Percentiles rank a stretch among this genome's conserved stretches.
phyloP scores from a whole-genome alignment of 768 basidiomycete genomes.

The Pilatotrama ljubarskyi region DNA sequence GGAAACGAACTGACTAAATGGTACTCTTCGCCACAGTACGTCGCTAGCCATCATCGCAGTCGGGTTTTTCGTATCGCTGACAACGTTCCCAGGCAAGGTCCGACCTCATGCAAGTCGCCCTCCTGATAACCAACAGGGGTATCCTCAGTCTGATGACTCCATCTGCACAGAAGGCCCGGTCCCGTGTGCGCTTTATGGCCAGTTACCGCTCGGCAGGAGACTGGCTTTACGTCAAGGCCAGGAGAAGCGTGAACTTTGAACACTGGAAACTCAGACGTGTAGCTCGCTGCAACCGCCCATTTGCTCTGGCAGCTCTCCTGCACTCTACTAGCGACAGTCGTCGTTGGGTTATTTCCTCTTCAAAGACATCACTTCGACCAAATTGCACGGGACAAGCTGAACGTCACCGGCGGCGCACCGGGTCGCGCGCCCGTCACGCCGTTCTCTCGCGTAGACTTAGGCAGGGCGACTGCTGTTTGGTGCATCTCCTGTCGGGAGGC shows the following conservation, averaged over 20 bases:
- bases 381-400: not conserved
- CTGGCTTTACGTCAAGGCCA: conserved; percentile 16
- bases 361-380: not conserved
- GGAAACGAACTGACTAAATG: conserved; percentile 6
- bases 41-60: not conserved
- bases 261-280: conserved; percentile 2
- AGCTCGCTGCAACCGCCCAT: conserved; percentile 4
- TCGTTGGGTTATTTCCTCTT: conserved; percentile 1
- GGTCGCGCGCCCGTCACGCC: conserved; percentile 15
- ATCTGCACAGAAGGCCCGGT: not conserved
- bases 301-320: not conserved
- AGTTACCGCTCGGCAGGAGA: conserved; percentile 10
- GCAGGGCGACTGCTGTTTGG: conserved; percentile 1
- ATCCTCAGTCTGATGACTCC: conserved; percentile 12
- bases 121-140: not conserved
- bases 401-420: not conserved
- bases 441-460: not conserved
- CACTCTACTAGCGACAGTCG: conserved; percentile 5
- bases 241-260: conserved; percentile 8
- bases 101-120: not conserved
- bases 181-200: conserved; percentile 9
- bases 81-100: conserved; percentile 12
- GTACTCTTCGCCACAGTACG: conserved; percentile 9
- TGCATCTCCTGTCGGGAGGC: not conserved
- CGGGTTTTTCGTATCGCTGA: conserved; percentile 1